Evolutionary conservation across 2,329 filamentous ascomycete genomes (phyloP).

Genomic region (Rachicladosporium sp.): DNA sequence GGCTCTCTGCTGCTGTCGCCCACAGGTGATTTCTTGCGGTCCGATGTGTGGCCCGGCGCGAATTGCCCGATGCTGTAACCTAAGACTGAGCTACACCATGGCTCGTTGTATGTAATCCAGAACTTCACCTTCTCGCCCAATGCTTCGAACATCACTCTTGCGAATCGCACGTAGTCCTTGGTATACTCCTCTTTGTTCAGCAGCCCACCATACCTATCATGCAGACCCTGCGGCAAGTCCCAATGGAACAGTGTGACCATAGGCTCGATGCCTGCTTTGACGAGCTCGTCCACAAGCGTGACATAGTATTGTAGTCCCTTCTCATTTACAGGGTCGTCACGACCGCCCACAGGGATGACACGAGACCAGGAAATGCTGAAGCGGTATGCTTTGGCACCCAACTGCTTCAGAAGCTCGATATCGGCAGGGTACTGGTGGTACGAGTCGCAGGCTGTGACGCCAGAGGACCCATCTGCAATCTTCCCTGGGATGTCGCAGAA

Average conservation of each 20-base stretch:
- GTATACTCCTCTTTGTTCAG: constrained; percentile 74
- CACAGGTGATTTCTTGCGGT: constrained; percentile 55
- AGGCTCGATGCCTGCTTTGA: constrained; percentile 63
- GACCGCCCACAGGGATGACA: constrained; percentile 74
- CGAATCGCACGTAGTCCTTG: constrained; percentile 68
- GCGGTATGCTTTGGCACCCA: constrained; percentile 13
- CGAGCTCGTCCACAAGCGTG: constrained; percentile 65
- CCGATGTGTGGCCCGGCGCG: constrained; percentile 70
- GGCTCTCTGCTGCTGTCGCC: constrained; percentile 67
- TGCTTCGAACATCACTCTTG: constrained; percentile 60
- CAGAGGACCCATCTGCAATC: constrained; percentile 37
- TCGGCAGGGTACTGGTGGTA: constrained; percentile 59
- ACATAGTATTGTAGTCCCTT: constrained; percentile 66
- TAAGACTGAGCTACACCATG: constrained; percentile 71
- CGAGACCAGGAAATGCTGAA: constrained; percentile 35
- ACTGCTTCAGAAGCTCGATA: constrained; percentile 12
- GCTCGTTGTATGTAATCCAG: constrained; percentile 53
- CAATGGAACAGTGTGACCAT: constrained; percentile 84
- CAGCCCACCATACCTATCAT: constrained; percentile 70
- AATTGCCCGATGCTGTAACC: constrained; percentile 69
- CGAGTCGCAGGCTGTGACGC: constrained; percentile 71
- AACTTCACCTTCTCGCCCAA: constrained; percentile 64
- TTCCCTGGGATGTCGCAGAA: constrained; percentile 1
- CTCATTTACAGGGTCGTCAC: constrained; percentile 69
- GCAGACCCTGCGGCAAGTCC: constrained; percentile 69